A percentile compares a stretch with the other conserved stretches of the same genome.
These are phyloP conservation scores for Hortiboletus rubellus DNA, from an alignment of 1,284 basidiomycete genomes.

Conservation along the genomic window DNA sequence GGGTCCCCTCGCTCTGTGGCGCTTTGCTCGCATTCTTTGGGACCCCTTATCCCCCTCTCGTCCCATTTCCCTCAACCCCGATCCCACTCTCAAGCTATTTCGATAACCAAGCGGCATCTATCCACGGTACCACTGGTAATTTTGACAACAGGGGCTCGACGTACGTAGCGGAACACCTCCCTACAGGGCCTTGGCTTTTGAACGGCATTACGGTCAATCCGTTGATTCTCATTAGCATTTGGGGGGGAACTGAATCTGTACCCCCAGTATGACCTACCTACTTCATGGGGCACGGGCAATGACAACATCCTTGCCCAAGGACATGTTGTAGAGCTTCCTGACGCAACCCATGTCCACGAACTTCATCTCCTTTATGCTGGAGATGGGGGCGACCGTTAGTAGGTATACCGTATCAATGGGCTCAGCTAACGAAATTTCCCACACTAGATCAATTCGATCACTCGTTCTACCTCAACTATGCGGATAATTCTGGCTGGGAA, in stretches of 20 bases:
- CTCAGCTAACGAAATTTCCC: background rate
- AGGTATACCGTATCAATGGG: background rate
- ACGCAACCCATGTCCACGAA: slow-evolving; percentile 39
- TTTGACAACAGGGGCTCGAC: slow-evolving; percentile 41
- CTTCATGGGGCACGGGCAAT: slow-evolving; percentile 37
- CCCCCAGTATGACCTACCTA: slow-evolving; percentile 42
- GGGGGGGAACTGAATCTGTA: background rate
- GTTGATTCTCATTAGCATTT: background rate
- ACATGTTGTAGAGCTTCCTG: slow-evolving; percentile 37
- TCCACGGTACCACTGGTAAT: slow-evolving; percentile 37
- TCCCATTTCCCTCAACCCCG: slow-evolving; percentile 32
- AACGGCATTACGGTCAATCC: slow-evolving; percentile 38
- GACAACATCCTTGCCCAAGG: slow-evolving; percentile 44
- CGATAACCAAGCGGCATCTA: slow-evolving; percentile 45
- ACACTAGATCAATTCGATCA: slow-evolving; percentile 35
- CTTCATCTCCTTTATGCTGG: slow-evolving; percentile 46
- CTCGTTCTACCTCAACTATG: slow-evolving; percentile 38
- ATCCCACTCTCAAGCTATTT: slow-evolving; percentile 34
- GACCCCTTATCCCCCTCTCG: slow-evolving; percentile 12
- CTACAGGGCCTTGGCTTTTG: slow-evolving; percentile 36
- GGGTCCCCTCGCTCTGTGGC: too few species aligned
- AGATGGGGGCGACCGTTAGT: slow-evolving; percentile 35
- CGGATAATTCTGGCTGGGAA: slow-evolving; percentile 34
- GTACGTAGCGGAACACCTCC: slow-evolving; percentile 40
- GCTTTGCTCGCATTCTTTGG: slow-evolving; percentile 18